Evolutionary conservation across 352 stramenopile genomes (phyloP), one percentile per base, ranked within the genome.

Genomic region (Phytophthora tubulina): DNA sequence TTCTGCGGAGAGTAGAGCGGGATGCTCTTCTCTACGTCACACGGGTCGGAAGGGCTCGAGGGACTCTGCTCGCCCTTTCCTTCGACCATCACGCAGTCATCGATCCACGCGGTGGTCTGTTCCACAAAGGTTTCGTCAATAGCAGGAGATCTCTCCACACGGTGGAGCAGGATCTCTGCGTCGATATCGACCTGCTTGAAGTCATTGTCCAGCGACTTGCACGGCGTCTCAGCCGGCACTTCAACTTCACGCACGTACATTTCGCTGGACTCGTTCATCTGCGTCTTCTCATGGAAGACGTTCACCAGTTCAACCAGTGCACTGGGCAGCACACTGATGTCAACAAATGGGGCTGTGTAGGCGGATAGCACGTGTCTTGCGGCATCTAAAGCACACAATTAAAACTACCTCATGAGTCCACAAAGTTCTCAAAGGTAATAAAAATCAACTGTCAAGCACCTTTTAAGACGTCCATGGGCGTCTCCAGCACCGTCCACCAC

Each of bases 401-500:
- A 15, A 27, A 51, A 64, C 48, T 66, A 68, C 6, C 36, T 51
- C 56, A 69, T 73, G 50, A 76, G 70, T 70, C 17, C 32, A 62
- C 48, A 32, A 1, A 15, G 3, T 36, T 32, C 30, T 45, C 27
- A 60, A 67, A 11, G 49, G n/a, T 4, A 59, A 66, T 6, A 46
- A 36, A 27, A 66, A 4, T 14, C 31, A 68, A 27, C 21, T 27
- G 21, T 59, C 32, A 42, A 76, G 55, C 70, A 81, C 74, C 74
- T 81, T 73, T 70, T 54, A 81, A 73, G 33, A 73, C 51, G 44
- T 62, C 48, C 56, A 77, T 13, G 1, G 70, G 55, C 17, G 71
- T 79, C 39, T 65, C 57, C 51, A 85, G 48, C 41, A 75, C 78
- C 55, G 61, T 76, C 65, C 75, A 82, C 78, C 75, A 85, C 4